Conservation (phyloP, 2,329 filamentous ascomycete species). For the Cercospora sojina region DNA sequence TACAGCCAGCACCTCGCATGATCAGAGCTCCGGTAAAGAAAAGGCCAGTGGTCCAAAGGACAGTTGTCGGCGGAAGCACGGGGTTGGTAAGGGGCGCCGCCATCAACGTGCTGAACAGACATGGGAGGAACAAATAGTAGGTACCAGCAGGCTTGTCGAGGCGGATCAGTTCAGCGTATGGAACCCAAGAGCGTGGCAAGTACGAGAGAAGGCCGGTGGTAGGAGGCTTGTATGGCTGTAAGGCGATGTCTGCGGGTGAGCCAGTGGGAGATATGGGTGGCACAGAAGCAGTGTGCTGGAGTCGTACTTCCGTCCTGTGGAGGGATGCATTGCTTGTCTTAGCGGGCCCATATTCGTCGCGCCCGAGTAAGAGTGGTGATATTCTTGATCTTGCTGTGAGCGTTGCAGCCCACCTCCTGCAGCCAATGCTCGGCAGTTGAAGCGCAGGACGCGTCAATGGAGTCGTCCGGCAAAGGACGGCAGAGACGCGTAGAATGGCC, state of each 20-base stretch:
- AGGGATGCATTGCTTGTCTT: neutral
- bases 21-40: conserved; percentile 76
- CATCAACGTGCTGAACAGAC: conserved; percentile 78
- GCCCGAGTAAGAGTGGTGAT: neutral
- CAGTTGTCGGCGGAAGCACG: conserved; percentile 58
- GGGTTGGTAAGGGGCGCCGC: conserved; percentile 69
- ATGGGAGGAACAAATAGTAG: conserved; percentile 83
- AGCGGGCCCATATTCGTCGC: neutral
- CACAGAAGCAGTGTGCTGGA: neutral
- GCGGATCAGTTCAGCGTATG: conserved; percentile 78
- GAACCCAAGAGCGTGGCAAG: conserved; percentile 68
- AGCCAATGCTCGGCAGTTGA: conserved; percentile 18
- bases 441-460: conserved; percentile 24
- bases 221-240: conserved; percentile 61
- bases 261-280: neutral
- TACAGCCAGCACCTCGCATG: conserved; percentile 85
- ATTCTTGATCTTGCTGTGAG: neutral
- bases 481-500: conserved; percentile 21
- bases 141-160: conserved; percentile 79
- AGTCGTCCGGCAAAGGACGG: conserved; percentile 11
- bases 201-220: conserved; percentile 67
- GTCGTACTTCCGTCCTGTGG: neutral
- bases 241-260: neutral
- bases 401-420: conserved; percentile 23
- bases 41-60: conserved; percentile 63